phyloP scores from a whole-genome alignment of 75 land plant species.

The Sequoia sempervirens region DNA sequence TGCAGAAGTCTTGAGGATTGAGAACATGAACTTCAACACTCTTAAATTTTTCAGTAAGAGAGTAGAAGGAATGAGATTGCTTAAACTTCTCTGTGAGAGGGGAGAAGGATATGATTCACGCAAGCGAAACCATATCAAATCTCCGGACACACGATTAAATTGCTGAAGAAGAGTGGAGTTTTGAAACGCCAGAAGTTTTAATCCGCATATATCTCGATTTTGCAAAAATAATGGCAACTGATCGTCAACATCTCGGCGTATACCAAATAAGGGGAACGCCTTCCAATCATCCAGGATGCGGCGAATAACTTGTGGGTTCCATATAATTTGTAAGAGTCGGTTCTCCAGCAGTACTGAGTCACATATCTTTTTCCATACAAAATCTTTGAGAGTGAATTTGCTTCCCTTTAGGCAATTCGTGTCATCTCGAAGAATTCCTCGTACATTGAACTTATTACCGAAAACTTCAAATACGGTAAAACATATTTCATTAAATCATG shows the following conservation, averaged over 20 bases:
- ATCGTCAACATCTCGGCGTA: neutral
- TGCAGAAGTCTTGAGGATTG: neutral
- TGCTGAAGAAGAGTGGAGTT: neutral
- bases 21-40: neutral
- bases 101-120: neutral
- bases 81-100: too few species aligned
- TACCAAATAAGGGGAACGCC: too few species aligned
- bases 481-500: too few species aligned
- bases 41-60: neutral
- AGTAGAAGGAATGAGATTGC: neutral
- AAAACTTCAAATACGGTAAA: too few species aligned
- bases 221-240: neutral
- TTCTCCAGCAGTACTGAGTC: too few species aligned
- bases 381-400: too few species aligned
- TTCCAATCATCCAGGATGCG: too few species aligned
- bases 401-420: too few species aligned
- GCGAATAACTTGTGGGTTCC: too few species aligned
- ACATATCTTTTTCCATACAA: too few species aligned
- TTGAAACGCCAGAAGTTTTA: neutral
- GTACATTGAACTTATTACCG: neutral
- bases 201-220: neutral
- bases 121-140: constrained; percentile 1
- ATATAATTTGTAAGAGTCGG: too few species aligned
- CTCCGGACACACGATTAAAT: neutral
- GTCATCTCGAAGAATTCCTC: neutral